Conservation (phyloP, 2,329 filamentous ascomycete genomes). For the Nemania sp. region DNA sequence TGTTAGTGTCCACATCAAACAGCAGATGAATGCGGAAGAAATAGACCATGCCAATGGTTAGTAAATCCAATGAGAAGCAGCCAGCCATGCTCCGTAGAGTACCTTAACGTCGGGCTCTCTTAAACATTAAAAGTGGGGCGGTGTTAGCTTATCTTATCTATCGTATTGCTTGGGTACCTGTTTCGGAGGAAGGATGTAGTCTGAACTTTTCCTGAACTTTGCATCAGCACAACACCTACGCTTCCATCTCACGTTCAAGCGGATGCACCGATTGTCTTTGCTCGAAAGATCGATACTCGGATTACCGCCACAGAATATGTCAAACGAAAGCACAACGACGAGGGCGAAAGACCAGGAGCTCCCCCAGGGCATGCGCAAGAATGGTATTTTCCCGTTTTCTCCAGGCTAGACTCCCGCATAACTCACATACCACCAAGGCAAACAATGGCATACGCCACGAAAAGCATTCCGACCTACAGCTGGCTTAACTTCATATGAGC, state of each 20-base stretch:
- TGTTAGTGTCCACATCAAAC: not conserved
- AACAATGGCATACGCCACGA: conserved; percentile 88
- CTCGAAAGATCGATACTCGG: not conserved
- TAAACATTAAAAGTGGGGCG: too few species aligned
- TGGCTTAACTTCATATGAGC: conserved; percentile 77
- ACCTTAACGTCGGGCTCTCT: too few species aligned
- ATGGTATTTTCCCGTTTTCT: conserved; percentile 60
- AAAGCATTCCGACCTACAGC: conserved; percentile 82
- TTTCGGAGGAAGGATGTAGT: too few species aligned
- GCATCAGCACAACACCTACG: not conserved
- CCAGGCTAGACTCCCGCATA: not conserved
- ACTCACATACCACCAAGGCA: conserved; percentile 61
- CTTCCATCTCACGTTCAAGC: not conserved
- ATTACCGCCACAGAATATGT: conserved; percentile 45
- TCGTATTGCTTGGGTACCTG: too few species aligned
- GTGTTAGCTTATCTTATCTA: conserved; percentile 21
- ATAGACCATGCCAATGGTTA: too few species aligned
- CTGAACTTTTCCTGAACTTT: not conserved
- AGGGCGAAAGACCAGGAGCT: conserved; percentile 43
- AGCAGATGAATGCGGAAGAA: too few species aligned
- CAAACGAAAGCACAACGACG: conserved; percentile 42
- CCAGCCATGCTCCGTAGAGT: too few species aligned
- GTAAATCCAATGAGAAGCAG: too few species aligned
- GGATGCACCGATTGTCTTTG: not conserved
- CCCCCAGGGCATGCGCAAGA: conserved; percentile 73